Base-by-base conservation (phyloP, 2,329 filamentous ascomycete genomes). In the Scedosporium boydii region DNA sequence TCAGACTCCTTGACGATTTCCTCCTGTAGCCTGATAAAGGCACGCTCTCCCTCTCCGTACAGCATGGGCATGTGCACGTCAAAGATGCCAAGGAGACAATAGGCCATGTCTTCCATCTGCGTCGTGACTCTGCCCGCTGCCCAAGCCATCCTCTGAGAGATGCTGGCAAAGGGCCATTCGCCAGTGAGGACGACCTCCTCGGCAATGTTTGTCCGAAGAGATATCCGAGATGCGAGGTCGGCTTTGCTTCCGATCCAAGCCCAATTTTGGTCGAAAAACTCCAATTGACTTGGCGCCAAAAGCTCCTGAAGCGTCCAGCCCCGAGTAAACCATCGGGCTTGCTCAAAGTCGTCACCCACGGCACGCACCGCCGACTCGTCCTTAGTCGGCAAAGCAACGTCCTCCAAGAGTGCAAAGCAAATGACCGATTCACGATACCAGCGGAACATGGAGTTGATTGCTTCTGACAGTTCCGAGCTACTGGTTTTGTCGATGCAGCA, bases 261-360 rank as follows among this genome's bases (percentile, higher is more conserved):
- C 74, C 73, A 76, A 2, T 59, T 55, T 0, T 16, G 10, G 44
- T 70, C 65, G 64, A 68, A 75, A 63, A 77, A 76, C 3, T 64
- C 23, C 0, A 75, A 21, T 0, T 64, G 48, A 1, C 16, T 18
- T 1, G 72, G 73, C 0, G 74, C 88, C 4, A 91, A 78, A 0
- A 88, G 85, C 72, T 90, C 85, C 69, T 88, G 87, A 65, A 87
- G 75, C 0, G 86, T 89, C 68, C 85, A 83, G n/a, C 73, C 73
- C 82, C 80, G 66, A 0, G 67, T 70, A 60, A 75, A 75, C 72
- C 74, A 75, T 6, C 69, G 66, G 57, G 63, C 63, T 1, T 14
- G n/a, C 3, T 65, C 63, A 56, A 65, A 65, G 16, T 55, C 59
- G 18, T 48, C 26, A 6, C 48, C 53, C 10, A 61, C 34, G 6